A percentile compares a stretch with the other conserved stretches of the same genome.
phyloP scores from a whole-genome alignment of 2,329 filamentous ascomycete species.

The Colletotrichum sp. region DNA sequence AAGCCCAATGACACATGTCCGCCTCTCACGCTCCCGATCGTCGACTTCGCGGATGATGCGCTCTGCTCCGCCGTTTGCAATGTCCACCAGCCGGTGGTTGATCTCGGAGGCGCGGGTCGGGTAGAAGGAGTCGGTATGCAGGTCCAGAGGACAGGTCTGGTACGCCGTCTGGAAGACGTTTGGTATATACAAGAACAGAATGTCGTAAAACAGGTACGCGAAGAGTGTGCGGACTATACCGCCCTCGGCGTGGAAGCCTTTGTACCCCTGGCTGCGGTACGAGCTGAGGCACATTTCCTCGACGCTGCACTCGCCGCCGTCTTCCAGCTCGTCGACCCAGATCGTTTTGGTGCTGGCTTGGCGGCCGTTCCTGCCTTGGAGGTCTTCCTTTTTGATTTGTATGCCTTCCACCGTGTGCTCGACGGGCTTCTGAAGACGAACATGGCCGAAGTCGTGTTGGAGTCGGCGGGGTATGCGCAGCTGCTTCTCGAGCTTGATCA shows the following conservation, averaged over 20 bases:
- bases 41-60: constrained; percentile 73
- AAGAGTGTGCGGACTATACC: constrained; percentile 92
- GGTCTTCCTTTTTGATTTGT: constrained; percentile 70
- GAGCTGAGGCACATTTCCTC: constrained; percentile 92
- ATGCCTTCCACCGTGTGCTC: constrained; percentile 80
- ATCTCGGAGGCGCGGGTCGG: constrained; percentile 86
- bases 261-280: constrained; percentile 86
- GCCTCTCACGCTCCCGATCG: constrained; percentile 68
- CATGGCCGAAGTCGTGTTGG: constrained; percentile 93
- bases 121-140: constrained; percentile 94
- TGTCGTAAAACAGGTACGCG: constrained; percentile 89
- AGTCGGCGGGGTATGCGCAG: constrained; percentile 83
- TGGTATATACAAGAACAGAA: constrained; percentile 90
- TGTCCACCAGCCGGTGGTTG: constrained; percentile 83
- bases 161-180: constrained; percentile 97
- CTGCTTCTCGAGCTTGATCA: constrained; percentile 87
- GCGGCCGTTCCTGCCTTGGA: constrained; percentile 40
- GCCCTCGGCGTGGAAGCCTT: constrained; percentile 92
- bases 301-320: constrained; percentile 78
- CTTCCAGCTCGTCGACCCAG: constrained; percentile 82
- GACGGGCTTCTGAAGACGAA: constrained; percentile 75
- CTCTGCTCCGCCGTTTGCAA: constrained; percentile 81
- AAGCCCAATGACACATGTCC: constrained; percentile 88
- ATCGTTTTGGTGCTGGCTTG: constrained; percentile 73
- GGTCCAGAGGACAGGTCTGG: constrained; percentile 90